phyloP scores from a whole-genome alignment of 352 stramenopile species.

The Pelagophyceae sp. region DNA sequence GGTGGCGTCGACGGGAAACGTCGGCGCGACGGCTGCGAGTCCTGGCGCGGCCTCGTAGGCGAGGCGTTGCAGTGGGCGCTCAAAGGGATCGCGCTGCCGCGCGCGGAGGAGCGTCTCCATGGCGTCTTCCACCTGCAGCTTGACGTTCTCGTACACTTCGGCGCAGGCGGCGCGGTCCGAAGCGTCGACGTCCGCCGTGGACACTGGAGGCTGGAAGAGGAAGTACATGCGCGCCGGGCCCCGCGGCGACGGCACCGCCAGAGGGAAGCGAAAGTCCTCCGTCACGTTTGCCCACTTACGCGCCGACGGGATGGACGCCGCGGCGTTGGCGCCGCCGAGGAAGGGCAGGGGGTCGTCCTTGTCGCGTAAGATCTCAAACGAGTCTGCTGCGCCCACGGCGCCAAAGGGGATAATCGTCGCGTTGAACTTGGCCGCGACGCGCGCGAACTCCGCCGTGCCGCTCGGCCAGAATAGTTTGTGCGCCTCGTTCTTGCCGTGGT shows the following conservation, averaged over 20 bases:
- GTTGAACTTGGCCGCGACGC: conserved; percentile 56
- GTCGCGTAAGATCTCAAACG: conserved; percentile 47
- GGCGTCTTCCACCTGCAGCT: conserved; percentile 42
- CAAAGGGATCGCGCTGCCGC: conserved; percentile 49
- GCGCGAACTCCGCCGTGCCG: conserved; percentile 61
- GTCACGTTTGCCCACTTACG: conserved; percentile 37
- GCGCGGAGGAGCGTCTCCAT: conserved; percentile 52
- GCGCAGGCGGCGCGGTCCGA: conserved; percentile 47
- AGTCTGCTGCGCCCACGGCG: conserved; percentile 57
- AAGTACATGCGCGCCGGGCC: conserved; percentile 58
- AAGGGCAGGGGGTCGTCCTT: conserved; percentile 35
- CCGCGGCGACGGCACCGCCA: conserved; percentile 44
- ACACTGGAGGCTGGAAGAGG: conserved; percentile 54
- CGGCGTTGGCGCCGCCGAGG: conserved; percentile 40
- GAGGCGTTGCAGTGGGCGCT: conserved; percentile 21
- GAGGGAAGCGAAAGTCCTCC: conserved; percentile 44
- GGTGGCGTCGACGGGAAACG: conserved; percentile 8
- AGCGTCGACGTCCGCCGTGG: conserved; percentile 43
- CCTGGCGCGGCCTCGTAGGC: conserved; percentile 28
- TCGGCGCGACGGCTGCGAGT: conserved; percentile 22
- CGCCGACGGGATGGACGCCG: conserved; percentile 36
- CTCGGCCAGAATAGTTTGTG: conserved; percentile 65
- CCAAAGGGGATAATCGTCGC: conserved; percentile 61
- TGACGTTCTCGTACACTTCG: conserved; percentile 40
- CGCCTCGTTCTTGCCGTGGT: conserved; percentile 50